Percentiles rank a stretch among this genome's conserved stretches.
Conservation (phyloP, 2,329 filamentous ascomycete genomes). For the Pseudocercospora fijiensis region DNA sequence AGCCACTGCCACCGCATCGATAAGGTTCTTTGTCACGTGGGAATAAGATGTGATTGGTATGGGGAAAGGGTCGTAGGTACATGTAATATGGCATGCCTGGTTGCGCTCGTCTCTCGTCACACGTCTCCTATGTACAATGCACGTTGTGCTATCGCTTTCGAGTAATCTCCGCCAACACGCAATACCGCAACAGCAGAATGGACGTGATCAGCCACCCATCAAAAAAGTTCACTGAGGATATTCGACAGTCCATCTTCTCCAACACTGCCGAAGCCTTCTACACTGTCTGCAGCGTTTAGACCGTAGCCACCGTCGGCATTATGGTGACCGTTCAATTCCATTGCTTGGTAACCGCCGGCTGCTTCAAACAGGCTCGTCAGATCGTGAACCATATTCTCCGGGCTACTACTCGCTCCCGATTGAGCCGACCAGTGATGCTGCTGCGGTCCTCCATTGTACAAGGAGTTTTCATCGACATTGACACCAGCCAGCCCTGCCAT, state of each 20-base stretch:
- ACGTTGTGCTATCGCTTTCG: neutral
- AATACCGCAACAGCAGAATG: neutral
- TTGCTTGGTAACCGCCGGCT: constrained; percentile 52
- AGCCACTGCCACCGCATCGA: neutral
- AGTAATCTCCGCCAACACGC: too few relatives aligned
- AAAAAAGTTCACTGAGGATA: constrained; percentile 62
- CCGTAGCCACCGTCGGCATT: constrained; percentile 9
- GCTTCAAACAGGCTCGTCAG: constrained; percentile 64
- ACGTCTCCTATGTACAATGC: neutral
- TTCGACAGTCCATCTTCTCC: constrained; percentile 60
- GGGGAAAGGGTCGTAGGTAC: neutral
- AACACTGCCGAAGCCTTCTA: constrained; percentile 41
- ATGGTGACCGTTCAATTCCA: constrained; percentile 12
- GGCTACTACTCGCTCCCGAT: constrained; percentile 50
- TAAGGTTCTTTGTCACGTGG: constrained; percentile 2
- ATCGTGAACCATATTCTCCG: constrained; percentile 63
- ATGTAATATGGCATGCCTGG: neutral
- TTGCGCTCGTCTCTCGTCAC: neutral
- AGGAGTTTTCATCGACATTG: constrained; percentile 57
- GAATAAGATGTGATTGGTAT: neutral
- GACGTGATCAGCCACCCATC: neutral
- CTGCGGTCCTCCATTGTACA: constrained; percentile 42
- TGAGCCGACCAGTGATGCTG: constrained; percentile 24
- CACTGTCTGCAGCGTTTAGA: constrained; percentile 25
- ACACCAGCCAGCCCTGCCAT: constrained; percentile 66